Evolutionary conservation across 371 early-diverging fungal genomes (phyloP).

Genomic region (Dichotomocladium elegans): DNA sequence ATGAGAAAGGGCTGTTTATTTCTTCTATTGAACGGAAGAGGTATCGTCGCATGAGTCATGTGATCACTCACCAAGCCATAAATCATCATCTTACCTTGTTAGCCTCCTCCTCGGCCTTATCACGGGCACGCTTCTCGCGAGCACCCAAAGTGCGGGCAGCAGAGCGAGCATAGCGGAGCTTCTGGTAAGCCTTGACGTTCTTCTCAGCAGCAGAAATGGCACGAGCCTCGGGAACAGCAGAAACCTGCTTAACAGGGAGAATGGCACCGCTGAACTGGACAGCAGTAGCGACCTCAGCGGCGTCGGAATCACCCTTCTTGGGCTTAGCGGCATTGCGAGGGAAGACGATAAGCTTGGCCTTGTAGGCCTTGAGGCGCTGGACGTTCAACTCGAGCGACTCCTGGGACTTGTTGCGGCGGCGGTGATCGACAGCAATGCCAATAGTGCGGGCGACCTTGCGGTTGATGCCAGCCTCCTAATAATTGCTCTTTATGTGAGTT

Average conservation of each 20-base stretch:
- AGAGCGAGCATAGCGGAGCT: slow-evolving; percentile 87
- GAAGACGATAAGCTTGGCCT: slow-evolving; percentile 78
- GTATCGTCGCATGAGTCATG: too few species aligned
- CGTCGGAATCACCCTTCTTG: slow-evolving; percentile 70
- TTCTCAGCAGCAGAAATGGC: slow-evolving; percentile 85
- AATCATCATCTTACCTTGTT: slow-evolving; percentile 46
- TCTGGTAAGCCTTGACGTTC: slow-evolving; percentile 74
- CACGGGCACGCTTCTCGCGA: slow-evolving; percentile 78
- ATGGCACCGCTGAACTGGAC: slow-evolving; percentile 71
- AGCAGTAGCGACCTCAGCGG: slow-evolving; percentile 63
- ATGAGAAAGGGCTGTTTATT: not conserved
- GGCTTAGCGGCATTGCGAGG: slow-evolving; percentile 80
- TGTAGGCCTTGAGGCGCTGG: slow-evolving; percentile 96
- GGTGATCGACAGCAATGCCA: slow-evolving; percentile 98
- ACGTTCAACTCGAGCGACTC: slow-evolving; percentile 96
- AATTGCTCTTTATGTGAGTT: not conserved
- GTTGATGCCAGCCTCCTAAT: slow-evolving; percentile 87
- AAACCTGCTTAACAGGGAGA: slow-evolving; percentile 71
- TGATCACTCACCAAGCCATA: not conserved
- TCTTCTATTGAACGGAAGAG: not conserved
- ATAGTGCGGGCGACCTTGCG: slow-evolving; percentile 94
- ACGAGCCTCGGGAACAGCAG: slow-evolving; percentile 70
- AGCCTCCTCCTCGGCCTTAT: slow-evolving; percentile 83
- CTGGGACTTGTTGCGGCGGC: slow-evolving; percentile 96
- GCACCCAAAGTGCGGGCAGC: slow-evolving; percentile 79